Evolutionary conservation across 495 filamentous ascomycete species (phyloP).

Genomic region (Trichodelitschia bisporula): DNA sequence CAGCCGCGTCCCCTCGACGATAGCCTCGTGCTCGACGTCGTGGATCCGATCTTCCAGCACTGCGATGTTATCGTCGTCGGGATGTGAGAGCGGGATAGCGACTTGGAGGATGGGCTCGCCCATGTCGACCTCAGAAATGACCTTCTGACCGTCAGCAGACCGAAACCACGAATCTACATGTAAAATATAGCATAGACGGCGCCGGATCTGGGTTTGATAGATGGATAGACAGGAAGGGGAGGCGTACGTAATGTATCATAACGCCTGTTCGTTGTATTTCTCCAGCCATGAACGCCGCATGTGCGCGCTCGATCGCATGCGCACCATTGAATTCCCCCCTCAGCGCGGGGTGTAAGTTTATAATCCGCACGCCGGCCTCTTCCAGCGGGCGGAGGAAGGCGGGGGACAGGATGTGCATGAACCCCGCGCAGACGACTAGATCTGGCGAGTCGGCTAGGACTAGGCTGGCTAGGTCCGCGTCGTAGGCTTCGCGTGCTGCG

Average conservation of each 20-base stretch:
- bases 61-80: slow-evolving; percentile 9
- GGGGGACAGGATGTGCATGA: slow-evolving; percentile 47
- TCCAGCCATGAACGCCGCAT: slow-evolving; percentile 44
- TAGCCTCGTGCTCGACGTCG: slow-evolving; percentile 12
- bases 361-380: slow-evolving; percentile 33
- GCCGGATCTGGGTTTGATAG: too few species aligned
- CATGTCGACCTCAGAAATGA: slow-evolving; percentile 68
- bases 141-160: too few species aligned
- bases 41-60: slow-evolving; percentile 13
- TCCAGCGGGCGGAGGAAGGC: slow-evolving; percentile 42
- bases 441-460: slow-evolving; percentile 44
- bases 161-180: too few species aligned
- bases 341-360: slow-evolving; percentile 73
- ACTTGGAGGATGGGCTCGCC: slow-evolving; percentile 47
- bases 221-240: too few species aligned
- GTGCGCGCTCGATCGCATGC: slow-evolving; percentile 55
- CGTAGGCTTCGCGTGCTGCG: slow-evolving; percentile 37
- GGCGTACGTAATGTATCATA: slow-evolving; percentile 91
- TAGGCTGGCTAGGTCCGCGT: slow-evolving; percentile 50
- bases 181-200: too few species aligned
- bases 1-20: slow-evolving; percentile 14
- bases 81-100: slow-evolving; percentile 41
- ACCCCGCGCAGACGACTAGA: slow-evolving; percentile 43
- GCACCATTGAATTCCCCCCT: slow-evolving; percentile 56
- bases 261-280: slow-evolving; percentile 59